Evolutionary conservation across 2,329 filamentous ascomycete genomes (phyloP).

Genomic region (Aureobasidium musti): DNA sequence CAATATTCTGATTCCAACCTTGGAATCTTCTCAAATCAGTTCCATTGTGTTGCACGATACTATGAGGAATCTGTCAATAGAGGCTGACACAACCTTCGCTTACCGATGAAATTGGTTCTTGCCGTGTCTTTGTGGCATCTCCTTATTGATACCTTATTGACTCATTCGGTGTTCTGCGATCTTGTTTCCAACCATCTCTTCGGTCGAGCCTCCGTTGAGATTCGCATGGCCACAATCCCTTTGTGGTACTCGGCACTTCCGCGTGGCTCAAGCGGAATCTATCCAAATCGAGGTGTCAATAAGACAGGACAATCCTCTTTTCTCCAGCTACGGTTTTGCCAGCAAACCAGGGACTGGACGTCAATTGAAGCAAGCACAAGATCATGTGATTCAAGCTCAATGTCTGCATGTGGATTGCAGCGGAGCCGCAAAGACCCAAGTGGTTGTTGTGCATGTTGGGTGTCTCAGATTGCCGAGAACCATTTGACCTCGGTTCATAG

Average conservation of each 20-base stretch:
- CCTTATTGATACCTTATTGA: not conserved
- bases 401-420: not conserved
- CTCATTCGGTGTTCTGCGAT: not conserved
- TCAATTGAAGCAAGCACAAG: not conserved
- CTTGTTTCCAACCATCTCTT: not conserved
- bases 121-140: not conserved
- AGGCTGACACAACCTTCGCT: not conserved
- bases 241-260: not conserved
- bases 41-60: not conserved
- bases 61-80: too few species aligned
- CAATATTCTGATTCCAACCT: not conserved
- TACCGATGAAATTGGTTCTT: not conserved
- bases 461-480: not conserved
- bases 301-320: not conserved
- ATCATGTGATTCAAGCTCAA: not conserved
- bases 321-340: too few species aligned
- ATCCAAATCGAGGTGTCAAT: not conserved
- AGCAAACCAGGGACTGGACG: not conserved
- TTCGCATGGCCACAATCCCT: not conserved
- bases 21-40: not conserved
- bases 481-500: not conserved
- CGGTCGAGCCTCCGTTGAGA: not conserved
- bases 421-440: not conserved
- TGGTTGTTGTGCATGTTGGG: not conserved
- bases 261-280: not conserved